Evolutionary conservation across 1,284 basidiomycete genomes (phyloP).

Genomic region (Ceratorhiza oryzae-sativae): DNA sequence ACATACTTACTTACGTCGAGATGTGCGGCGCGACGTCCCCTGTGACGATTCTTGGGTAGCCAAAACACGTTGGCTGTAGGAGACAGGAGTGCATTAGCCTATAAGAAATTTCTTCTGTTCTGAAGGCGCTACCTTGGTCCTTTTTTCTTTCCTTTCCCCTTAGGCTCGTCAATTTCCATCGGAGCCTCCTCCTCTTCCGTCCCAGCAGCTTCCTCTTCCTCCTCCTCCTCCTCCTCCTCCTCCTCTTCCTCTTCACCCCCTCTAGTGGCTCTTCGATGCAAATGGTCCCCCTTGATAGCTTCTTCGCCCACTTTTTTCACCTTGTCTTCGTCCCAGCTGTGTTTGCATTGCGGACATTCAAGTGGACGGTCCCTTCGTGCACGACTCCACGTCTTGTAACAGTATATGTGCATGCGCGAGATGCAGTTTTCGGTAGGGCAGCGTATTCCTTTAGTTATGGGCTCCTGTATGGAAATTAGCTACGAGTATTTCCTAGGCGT

Average conservation of each 20-base stretch:
- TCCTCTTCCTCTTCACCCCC: constrained; percentile 19
- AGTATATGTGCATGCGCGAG: constrained; percentile 70
- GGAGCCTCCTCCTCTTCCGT: constrained; percentile 21
- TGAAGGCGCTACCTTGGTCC: not conserved
- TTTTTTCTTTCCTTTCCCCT: constrained; percentile 19
- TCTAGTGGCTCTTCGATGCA: constrained; percentile 35
- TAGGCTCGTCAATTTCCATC: constrained; percentile 16
- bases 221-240: constrained; percentile 17
- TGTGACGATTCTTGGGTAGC: constrained; percentile 24
- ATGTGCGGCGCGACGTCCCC: constrained; percentile 1
- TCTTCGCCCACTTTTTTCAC: constrained; percentile 49
- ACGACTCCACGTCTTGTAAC: constrained; percentile 55
- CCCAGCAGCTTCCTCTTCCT: constrained; percentile 38
- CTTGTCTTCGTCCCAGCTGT: constrained; percentile 48
- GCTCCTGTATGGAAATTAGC: constrained; percentile 55
- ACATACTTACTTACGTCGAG: constrained; percentile 20
- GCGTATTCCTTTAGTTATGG: constrained; percentile 69
- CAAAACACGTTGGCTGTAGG: constrained; percentile 8
- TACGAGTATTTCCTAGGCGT: no score
- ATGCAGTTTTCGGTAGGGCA: constrained; percentile 72
- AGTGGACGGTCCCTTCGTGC: constrained; percentile 36
- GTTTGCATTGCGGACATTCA: constrained; percentile 29
- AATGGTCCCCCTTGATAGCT: constrained; percentile 18
- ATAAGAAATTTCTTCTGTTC: no score
- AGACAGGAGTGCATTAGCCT: not conserved